These are phyloP conservation scores for Calamus simplicifolius DNA, from an alignment of 176 grass and related monocot species.

Conservation along the genomic window DNA sequence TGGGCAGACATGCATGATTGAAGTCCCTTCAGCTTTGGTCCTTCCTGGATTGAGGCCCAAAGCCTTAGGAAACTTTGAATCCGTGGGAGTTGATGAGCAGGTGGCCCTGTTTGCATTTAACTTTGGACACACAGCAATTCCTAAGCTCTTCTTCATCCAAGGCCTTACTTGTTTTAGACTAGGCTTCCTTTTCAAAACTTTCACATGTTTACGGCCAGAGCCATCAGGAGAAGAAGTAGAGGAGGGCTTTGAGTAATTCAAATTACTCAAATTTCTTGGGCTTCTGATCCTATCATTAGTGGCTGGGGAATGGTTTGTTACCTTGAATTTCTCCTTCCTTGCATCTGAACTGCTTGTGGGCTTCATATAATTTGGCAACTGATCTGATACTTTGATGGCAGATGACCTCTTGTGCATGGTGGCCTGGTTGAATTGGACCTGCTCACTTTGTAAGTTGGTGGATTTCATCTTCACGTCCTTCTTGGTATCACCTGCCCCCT, in stretches of 20 bases:
- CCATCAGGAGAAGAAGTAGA: slow-evolving; percentile 7
- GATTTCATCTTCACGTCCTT: slow-evolving; percentile 23
- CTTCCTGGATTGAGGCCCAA: slow-evolving; percentile 43
- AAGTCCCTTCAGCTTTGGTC: slow-evolving; percentile 51
- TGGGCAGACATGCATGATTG: slow-evolving; percentile 41
- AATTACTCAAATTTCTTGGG: slow-evolving; percentile 5
- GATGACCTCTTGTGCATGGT: slow-evolving; percentile 3
- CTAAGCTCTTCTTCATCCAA: slow-evolving; percentile 30
- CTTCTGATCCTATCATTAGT: not conserved
- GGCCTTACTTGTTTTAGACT: slow-evolving; percentile 18
- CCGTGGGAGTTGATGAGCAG: slow-evolving; percentile 62
- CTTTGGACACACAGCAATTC: slow-evolving; percentile 44
- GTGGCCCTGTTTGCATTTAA: slow-evolving; percentile 43
- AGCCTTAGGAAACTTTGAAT: slow-evolving; percentile 47
- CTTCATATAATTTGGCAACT: slow-evolving; percentile 80
- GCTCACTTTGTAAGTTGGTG: not conserved
- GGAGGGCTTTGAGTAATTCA: slow-evolving; percentile 5
- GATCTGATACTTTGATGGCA: not conserved
- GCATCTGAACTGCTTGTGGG: slow-evolving; percentile 71
- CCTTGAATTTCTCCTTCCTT: slow-evolving; percentile 36
- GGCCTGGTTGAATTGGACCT: slow-evolving; percentile 1
- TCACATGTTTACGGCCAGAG: not conserved
- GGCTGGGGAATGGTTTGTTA: slow-evolving; percentile 5
- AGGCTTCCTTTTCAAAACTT: slow-evolving; percentile 24
- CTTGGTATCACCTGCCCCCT: not conserved